Evolutionary conservation across 2,329 filamentous ascomycete genomes (phyloP), one percentile per base, ranked within the genome.

Genomic region (Aspergillus amoenus): DNA sequence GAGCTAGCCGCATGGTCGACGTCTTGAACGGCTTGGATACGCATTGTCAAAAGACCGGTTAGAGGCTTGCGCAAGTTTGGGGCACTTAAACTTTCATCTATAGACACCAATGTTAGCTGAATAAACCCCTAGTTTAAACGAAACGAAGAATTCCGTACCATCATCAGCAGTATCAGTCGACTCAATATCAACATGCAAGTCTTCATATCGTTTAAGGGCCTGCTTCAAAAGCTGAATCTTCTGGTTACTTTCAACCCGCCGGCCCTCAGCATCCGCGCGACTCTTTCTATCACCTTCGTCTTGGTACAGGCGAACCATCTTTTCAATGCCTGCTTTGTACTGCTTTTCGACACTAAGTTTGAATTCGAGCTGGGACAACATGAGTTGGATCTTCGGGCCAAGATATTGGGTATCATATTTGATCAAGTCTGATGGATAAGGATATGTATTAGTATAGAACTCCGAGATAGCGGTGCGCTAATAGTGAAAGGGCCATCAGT

Each of bases 341-440:
- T 99, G 94, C 73, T 97, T 96, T 75, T 99, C 94, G 27, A 99
- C 94, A 65, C 94, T 96, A 60, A 99, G 84, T 79, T 99, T 99
- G 81, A 99, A 99, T 76, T 97, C 92, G 62, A 99, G 88, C 76
- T 99, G 94, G 47, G 94, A 96, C 70, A 99, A 81, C 94, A 99
- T 99, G 70, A 97, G 89, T 79, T 99, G 94, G 70, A 99, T 99
- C 66, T 95, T 92, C 59, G 94, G 93, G 34, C 94, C 94, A 61
- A 99, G 87, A 73, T 97, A 91, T 17, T 90, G 90, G 32, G 93
- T 97, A 73, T 99, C 94, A 78, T 95, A 96, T 85, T 97, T 97
- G 79, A 99, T 97, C 62, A 99, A 81, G 77, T 99, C 94, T 97
- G 65, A 9, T 55, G 13, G 40, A 17, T 3, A 11, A 30, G 17